Conservation (phyloP, 768 basidiomycete genomes). For the Boletus rufocinnamomeus region DNA sequence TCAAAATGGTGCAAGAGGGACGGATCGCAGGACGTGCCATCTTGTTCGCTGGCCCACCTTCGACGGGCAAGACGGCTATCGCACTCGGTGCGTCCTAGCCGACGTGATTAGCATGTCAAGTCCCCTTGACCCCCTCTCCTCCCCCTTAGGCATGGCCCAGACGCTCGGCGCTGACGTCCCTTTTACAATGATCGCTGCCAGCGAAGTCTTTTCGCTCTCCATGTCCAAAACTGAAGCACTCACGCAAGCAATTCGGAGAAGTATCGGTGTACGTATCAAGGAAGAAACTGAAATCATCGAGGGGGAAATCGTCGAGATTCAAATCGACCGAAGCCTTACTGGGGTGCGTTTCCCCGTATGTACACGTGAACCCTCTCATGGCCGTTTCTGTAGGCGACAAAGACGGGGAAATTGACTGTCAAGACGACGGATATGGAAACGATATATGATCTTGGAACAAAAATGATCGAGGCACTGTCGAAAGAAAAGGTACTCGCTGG, state of each 20-base stretch:
- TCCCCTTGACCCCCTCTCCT: background rate
- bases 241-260: constrained; percentile 93
- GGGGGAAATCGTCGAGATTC: constrained; percentile 98
- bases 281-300: constrained; percentile 98
- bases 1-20: constrained; percentile 98
- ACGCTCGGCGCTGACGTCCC: constrained; percentile 93
- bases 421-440: constrained; percentile 99
- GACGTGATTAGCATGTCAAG: too few relatives aligned
- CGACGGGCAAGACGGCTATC: constrained; percentile 97
- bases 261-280: constrained; percentile 96
- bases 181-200: constrained; percentile 96
- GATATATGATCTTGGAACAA: constrained; percentile 95
- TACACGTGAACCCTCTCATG: background rate
- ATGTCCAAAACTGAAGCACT: constrained; percentile 99
- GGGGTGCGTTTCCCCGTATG: constrained; percentile 57
- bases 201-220: constrained; percentile 96
- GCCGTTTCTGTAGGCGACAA: constrained; percentile 69
- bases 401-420: constrained; percentile 95
- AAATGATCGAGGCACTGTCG: constrained; percentile 97
- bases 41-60: constrained; percentile 96
- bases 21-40: constrained; percentile 95
- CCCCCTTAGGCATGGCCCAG: constrained; percentile 84
- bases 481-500: constrained; percentile 97
- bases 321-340: constrained; percentile 95
- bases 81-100: constrained; percentile 70